Base-by-base conservation (phyloP, 2,329 filamentous ascomycete species). In the Aspergillus sp. region DNA sequence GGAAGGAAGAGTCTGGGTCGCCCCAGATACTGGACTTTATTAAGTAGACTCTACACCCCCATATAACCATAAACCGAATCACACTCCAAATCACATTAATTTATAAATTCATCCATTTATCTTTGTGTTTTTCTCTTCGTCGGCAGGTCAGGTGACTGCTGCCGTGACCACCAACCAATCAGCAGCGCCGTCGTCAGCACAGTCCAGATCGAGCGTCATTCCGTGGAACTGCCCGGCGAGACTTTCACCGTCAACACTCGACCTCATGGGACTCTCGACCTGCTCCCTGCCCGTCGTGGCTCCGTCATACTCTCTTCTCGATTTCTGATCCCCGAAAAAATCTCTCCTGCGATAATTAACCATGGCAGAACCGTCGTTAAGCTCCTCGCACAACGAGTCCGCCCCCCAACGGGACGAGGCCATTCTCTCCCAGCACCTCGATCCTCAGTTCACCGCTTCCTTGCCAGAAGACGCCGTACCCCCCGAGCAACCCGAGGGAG, bases 291-390 rank as follows among this genome's bases (percentile, higher is more conserved):
- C 52, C 57, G 15, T 55, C 15, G 52, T 45, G 55, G 55, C 49
- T 49, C 25, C 37, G 35, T 49, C n/a, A 48, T 49, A n/a, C 43
- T 27, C 19, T 40, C 23, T 46, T 37, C 17, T 46, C 27, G 9
- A 19, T 8, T 49, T 35, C 33, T 31, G n/a, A 27, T 14, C 45
- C 17, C 45, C 35, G 9, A 25, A 15, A 11, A 12, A 23, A 15
- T 25, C 2, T 15, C 1, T 6, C n/a, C 35, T 27, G 11, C 15
- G 21, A 27, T 41, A 33, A 55, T 25, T 51, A 15, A 51, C 23
- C 31, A 62, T 62, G 61, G 25, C 61, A 43, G 61, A 62, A 14
- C 62, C 61, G 73, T 70, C 62, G 73, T 69, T 76, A 71, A 78
- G 45, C 72, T 59, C 61, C 23, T 58, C 55, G 11, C 31, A 48